A percentile compares a stretch with the other conserved stretches of the same genome.
Conservation (phyloP, 805 yeast species). For the Suhomyces tanzawaensis region DNA sequence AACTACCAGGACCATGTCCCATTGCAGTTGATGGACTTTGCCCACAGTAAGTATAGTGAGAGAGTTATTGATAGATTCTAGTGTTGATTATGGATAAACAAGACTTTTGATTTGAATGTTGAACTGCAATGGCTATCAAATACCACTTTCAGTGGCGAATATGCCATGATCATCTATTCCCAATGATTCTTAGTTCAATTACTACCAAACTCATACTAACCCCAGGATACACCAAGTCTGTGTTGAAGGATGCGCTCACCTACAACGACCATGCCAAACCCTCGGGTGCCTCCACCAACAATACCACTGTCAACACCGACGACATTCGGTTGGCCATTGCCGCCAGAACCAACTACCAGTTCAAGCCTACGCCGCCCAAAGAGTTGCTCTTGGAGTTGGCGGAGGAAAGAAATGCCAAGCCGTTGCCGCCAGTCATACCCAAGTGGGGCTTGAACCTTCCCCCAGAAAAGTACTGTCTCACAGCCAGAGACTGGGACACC, state of each 20-base stretch:
- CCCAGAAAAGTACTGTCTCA: slow-evolving; percentile 94
- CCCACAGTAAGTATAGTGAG: slow-evolving; percentile 50
- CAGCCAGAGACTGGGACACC: slow-evolving; percentile 72
- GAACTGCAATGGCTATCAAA: too few relatives aligned
- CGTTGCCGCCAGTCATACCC: slow-evolving; percentile 88
- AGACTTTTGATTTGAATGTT: too few relatives aligned
- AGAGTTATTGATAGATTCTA: too few relatives aligned
- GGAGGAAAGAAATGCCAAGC: slow-evolving; percentile 82
- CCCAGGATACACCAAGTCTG: slow-evolving; percentile 72
- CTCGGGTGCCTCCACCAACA: slow-evolving; percentile 30
- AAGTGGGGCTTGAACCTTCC: slow-evolving; percentile 92
- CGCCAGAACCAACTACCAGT: slow-evolving; percentile 92
- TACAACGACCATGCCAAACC: slow-evolving; percentile 79
- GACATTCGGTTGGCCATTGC: slow-evolving; percentile 91
- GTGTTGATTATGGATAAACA: too few relatives aligned
- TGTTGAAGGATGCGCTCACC: slow-evolving; percentile 83
- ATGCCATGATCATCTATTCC: background rate
- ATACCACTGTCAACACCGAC: slow-evolving; percentile 69
- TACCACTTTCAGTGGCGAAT: background rate
- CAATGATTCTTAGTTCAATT: background rate
- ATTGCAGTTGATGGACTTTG: slow-evolving; percentile 94
- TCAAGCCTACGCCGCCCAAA: slow-evolving; percentile 92
- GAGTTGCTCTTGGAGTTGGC: slow-evolving; percentile 89
- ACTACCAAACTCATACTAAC: background rate
- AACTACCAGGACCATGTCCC: slow-evolving; percentile 96